A percentile compares a stretch with the other conserved stretches of the same genome.
Evolutionary conservation across 768 basidiomycete species (phyloP).

Genomic region (Pisolithus orientalis): DNA sequence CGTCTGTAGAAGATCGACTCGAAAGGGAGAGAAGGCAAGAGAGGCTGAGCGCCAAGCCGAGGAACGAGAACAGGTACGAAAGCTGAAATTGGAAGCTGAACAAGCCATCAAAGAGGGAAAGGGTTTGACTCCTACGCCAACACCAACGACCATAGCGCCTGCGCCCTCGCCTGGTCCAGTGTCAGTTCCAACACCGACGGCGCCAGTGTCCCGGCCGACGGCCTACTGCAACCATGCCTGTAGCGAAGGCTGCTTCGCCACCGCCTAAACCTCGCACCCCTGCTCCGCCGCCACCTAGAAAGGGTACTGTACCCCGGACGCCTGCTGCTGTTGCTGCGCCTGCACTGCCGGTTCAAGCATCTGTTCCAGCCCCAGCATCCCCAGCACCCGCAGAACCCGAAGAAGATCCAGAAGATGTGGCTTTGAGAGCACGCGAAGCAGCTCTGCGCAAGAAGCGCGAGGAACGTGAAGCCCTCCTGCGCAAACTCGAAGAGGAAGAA

Average conservation of each 20-base stretch:
- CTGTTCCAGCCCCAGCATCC: constrained; percentile 45
- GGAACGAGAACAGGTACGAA: constrained; percentile 67
- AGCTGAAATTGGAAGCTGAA: constrained; percentile 70
- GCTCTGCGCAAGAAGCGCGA: constrained; percentile 66
- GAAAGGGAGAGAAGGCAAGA: constrained; percentile 67
- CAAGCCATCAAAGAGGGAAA: constrained; percentile 52
- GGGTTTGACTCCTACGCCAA: constrained; percentile 30
- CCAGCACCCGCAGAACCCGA: constrained; percentile 32
- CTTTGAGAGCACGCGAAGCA: constrained; percentile 61
- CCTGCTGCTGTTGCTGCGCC: constrained; percentile 21
- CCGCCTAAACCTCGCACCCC: constrained; percentile 33
- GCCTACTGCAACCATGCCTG: constrained; percentile 34
- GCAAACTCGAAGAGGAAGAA: constrained; percentile 65
- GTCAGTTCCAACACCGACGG: constrained; percentile 24
- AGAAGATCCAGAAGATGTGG: constrained; percentile 75
- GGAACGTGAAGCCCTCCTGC: constrained; percentile 62
- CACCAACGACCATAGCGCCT: constrained; percentile 35
- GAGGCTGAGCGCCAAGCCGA: constrained; percentile 77
- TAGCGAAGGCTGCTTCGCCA: constrained; percentile 25
- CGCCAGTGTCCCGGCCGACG: constrained; percentile 3
- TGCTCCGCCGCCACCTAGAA: constrained; percentile 32
- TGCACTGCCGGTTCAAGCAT: constrained; percentile 29
- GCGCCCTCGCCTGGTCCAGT: constrained; percentile 30
- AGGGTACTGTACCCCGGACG: constrained; percentile 3
- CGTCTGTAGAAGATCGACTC: constrained; percentile 77